Evolutionary conservation across 1,139 yeast genomes (phyloP).

Genomic region (Candida tropicalis): DNA sequence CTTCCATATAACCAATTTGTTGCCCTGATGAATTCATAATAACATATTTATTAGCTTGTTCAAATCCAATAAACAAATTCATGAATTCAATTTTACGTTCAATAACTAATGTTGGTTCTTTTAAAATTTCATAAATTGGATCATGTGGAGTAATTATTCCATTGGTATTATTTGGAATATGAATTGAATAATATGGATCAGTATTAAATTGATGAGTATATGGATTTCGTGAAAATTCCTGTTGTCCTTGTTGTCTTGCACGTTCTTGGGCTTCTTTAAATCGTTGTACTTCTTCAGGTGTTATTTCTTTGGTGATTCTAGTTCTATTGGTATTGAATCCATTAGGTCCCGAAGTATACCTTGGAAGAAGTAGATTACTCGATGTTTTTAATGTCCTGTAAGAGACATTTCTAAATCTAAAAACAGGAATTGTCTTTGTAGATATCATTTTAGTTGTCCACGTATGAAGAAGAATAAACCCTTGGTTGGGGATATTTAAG

Average conservation of each 20-base stretch:
- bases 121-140: slow-evolving; percentile 57
- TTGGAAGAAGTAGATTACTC: not conserved
- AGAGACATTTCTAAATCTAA: not conserved
- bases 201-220: slow-evolving; percentile 8
- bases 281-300: slow-evolving; percentile 38
- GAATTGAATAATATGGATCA: slow-evolving; percentile 20
- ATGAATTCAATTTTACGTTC: slow-evolving; percentile 87
- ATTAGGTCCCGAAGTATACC: slow-evolving; percentile 3
- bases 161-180: slow-evolving; percentile 44
- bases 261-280: slow-evolving; percentile 23
- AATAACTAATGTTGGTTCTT: slow-evolving; percentile 81
- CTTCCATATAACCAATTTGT: slow-evolving; percentile 79
- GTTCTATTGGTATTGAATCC: slow-evolving; percentile 23
- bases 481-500: not conserved
- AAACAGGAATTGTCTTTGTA: not conserved
- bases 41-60: slow-evolving; percentile 82
- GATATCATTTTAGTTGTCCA: not conserved
- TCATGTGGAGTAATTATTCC: slow-evolving; percentile 57
- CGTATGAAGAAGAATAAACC: too few relatives aligned
- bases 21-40: slow-evolving; percentile 75
- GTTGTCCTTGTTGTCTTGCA: slow-evolving; percentile 17
- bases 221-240: slow-evolving; percentile 17
- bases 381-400: not conserved
- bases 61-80: slow-evolving; percentile 86
- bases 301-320: slow-evolving; percentile 38